These are phyloP conservation scores for Colletotrichum phormii DNA, from an alignment of 2,329 filamentous ascomycete genomes.

Conservation along the genomic window DNA sequence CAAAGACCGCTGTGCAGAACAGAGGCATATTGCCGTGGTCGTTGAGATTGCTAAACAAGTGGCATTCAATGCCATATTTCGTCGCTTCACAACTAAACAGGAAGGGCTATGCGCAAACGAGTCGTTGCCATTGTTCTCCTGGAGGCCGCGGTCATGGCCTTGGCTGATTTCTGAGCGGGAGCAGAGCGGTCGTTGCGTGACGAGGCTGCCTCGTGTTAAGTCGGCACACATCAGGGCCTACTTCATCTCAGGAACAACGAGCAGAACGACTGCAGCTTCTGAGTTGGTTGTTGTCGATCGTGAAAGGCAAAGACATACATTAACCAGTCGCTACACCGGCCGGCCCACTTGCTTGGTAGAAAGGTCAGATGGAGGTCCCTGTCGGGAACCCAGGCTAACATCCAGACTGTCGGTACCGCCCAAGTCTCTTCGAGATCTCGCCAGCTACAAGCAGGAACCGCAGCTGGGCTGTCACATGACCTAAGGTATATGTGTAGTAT, in stretches of 20 bases:
- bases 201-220: neutral
- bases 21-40: neutral
- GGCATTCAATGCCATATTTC: neutral
- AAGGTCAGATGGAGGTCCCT: constrained; percentile 3
- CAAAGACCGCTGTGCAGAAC: too few species aligned
- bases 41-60: neutral
- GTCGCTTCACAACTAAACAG: neutral
- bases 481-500: neutral
- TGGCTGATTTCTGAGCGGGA: neutral
- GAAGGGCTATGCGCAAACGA: neutral
- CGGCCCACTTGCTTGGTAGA: constrained; percentile 1
- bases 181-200: neutral
- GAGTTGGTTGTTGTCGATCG: neutral
- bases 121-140: neutral
- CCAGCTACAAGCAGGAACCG: neutral
- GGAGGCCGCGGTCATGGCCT: neutral
- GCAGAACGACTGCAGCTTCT: neutral
- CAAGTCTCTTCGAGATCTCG: neutral
- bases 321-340: neutral
- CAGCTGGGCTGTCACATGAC: neutral
- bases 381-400: neutral
- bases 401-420: constrained; percentile 3
- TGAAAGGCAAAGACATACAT: neutral
- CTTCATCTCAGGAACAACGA: neutral
- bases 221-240: neutral